Percentiles rank a stretch among this genome's conserved stretches.
phyloP scores from a whole-genome alignment of 495 filamentous ascomycete species.

The Ascodesmis nigricans region DNA sequence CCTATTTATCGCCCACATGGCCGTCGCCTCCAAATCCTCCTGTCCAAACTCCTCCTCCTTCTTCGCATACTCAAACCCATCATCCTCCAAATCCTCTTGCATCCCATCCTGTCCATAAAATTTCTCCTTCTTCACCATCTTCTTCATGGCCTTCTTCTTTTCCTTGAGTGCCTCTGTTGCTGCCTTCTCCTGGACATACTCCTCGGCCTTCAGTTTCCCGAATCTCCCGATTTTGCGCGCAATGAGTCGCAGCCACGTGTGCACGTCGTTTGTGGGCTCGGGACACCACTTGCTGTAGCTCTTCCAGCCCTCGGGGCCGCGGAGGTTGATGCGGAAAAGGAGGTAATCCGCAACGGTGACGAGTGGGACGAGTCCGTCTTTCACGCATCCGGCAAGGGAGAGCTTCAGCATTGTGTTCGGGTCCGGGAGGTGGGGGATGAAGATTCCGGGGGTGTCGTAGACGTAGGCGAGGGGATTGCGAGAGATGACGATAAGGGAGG shows the following conservation, averaged over 20 bases:
- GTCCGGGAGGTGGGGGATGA: conserved; percentile 72
- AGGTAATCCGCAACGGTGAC: conserved; percentile 71
- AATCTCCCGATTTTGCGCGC: conserved; percentile 56
- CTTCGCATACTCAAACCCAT: too few species aligned
- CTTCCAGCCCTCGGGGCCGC: conserved; percentile 31
- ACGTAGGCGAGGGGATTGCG: conserved; percentile 37
- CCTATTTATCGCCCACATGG: conserved; percentile 62
- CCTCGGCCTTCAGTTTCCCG: too few species aligned
- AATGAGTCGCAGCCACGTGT: conserved; percentile 40
- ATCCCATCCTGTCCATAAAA: too few species aligned
- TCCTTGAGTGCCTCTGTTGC: too few species aligned
- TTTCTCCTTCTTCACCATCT: too few species aligned
- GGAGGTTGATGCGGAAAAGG: conserved; percentile 57
- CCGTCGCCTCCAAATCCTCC: conserved; percentile 48
- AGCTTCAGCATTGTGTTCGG: conserved; percentile 81
- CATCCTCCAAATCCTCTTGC: too few species aligned
- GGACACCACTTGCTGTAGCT: conserved; percentile 29
- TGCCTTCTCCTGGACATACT: too few species aligned
- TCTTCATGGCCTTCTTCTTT: too few species aligned
- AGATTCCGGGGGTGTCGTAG: conserved; percentile 53
- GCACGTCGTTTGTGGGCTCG: conserved; percentile 64
- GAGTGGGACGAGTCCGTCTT: conserved; percentile 59
- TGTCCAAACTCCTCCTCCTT: too few species aligned
- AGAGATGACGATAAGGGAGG: conserved; percentile 61
- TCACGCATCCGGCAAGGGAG: conserved; percentile 71